Percentiles rank a stretch among this genome's conserved stretches.
Conservation (phyloP, 352 stramenopile genomes). For the Phytophthora meadii region DNA sequence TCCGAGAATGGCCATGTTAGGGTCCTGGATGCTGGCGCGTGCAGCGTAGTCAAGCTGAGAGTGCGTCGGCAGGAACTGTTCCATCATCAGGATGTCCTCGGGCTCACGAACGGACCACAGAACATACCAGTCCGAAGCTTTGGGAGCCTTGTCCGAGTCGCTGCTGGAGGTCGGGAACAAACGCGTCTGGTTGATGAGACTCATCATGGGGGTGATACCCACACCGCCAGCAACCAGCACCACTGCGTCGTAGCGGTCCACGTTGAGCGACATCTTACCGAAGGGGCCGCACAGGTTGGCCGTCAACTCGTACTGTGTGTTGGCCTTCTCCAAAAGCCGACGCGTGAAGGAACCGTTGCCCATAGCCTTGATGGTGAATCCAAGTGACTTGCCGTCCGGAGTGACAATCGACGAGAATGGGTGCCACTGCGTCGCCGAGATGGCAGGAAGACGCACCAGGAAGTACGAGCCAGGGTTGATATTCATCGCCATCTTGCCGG, state of each 20-base stretch:
- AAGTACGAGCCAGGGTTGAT: slow-evolving; percentile 79
- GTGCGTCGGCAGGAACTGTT: slow-evolving; percentile 69
- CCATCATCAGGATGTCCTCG: slow-evolving; percentile 77
- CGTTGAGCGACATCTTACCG: slow-evolving; percentile 65
- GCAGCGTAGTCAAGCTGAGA: slow-evolving; percentile 47
- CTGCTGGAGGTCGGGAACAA: slow-evolving; percentile 33
- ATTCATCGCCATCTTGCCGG: slow-evolving; percentile 60
- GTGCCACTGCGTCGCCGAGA: slow-evolving; percentile 77
- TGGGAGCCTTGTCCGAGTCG: slow-evolving; percentile 29
- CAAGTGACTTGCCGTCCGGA: slow-evolving; percentile 73
- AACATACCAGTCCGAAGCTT: slow-evolving; percentile 57
- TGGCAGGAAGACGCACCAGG: slow-evolving; percentile 69
- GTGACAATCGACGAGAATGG: slow-evolving; percentile 85
- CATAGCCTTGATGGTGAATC: slow-evolving; percentile 78
- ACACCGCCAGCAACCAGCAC: slow-evolving; percentile 76
- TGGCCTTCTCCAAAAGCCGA: slow-evolving; percentile 52
- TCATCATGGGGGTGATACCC: slow-evolving; percentile 83
- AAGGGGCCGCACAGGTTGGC: slow-evolving; percentile 76
- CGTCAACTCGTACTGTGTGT: slow-evolving; percentile 47
- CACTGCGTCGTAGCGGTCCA: slow-evolving; percentile 71
- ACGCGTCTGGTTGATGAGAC: slow-evolving; percentile 72
- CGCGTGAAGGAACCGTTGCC: slow-evolving; percentile 61
- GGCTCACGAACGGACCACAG: slow-evolving; percentile 69
- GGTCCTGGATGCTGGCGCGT: slow-evolving; percentile 51
- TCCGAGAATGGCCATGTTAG: slow-evolving; percentile 45